Conservation (phyloP, 2,329 filamentous ascomycete genomes). For the Penicillium sp. region DNA sequence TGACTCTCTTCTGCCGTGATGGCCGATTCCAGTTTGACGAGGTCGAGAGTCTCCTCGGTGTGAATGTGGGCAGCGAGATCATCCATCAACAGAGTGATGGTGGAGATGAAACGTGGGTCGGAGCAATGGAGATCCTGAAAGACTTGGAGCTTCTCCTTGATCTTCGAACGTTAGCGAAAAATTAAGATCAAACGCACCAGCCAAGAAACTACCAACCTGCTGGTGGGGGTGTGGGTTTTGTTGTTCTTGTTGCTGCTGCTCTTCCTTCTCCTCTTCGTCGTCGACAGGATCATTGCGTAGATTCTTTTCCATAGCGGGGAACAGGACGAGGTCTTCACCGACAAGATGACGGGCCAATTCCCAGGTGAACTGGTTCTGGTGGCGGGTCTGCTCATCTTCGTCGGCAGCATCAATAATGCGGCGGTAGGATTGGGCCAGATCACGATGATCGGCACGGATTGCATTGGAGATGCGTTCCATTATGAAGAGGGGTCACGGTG, state of each 20-base stretch:
- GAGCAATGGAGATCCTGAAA: conserved; percentile 53
- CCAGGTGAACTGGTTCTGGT: conserved; percentile 58
- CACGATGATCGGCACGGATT: conserved; percentile 49
- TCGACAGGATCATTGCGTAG: conserved; percentile 48
- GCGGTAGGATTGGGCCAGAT: conserved; percentile 49
- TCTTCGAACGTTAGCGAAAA: conserved; percentile 36
- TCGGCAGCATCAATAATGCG: conserved; percentile 48
- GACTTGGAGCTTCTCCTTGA: conserved; percentile 56
- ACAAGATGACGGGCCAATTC: conserved; percentile 57
- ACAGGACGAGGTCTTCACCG: conserved; percentile 58
- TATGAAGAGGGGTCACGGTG: background rate
- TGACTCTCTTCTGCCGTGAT: conserved; percentile 43
- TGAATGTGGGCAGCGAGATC: conserved; percentile 53
- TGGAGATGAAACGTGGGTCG: conserved; percentile 49
- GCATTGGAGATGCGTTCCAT: conserved; percentile 39
- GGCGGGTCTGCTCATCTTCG: conserved; percentile 49
- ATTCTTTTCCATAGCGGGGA: conserved; percentile 58
- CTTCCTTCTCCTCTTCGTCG: too few species aligned
- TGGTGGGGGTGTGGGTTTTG: conserved; percentile 26
- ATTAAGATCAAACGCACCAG: background rate
- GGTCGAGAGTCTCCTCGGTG: conserved; percentile 56
- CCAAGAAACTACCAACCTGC: conserved; percentile 33
- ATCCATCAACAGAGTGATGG: conserved; percentile 50
- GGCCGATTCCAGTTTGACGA: conserved; percentile 53
- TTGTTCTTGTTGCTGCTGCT: conserved; percentile 55